These are phyloP conservation scores for Polygonum aviculare DNA, from an alignment of 148 eudicot genomes.

Conservation along the genomic window DNA sequence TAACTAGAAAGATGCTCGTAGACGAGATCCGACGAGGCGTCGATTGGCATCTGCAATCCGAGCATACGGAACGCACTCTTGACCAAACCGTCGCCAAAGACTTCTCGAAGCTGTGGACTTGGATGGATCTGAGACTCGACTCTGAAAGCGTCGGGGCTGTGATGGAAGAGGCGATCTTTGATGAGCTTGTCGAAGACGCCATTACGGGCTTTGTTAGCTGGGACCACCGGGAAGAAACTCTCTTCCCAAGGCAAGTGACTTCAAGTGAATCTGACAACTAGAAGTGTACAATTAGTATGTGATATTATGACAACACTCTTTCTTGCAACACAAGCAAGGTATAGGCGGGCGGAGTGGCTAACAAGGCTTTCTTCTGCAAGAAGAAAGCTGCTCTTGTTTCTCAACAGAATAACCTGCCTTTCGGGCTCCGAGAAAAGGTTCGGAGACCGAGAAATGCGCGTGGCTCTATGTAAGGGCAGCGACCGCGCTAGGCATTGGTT, in stretches of 20 bases:
- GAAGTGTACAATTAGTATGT: neutral
- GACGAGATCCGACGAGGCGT: constrained; percentile 63
- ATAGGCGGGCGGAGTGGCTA: neutral
- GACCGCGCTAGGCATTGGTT: neutral
- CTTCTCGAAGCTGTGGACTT: constrained; percentile 22
- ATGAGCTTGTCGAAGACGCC: constrained; percentile 52
- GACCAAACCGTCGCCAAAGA: constrained; percentile 60
- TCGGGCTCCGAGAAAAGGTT: neutral
- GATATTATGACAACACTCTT: neutral
- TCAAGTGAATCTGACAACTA: neutral
- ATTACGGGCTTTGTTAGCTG: constrained; percentile 25
- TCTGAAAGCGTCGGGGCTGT: constrained; percentile 36
- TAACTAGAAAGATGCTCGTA: constrained; percentile 48
- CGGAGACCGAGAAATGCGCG: neutral
- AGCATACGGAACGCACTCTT: constrained; percentile 33
- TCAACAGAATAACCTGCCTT: neutral
- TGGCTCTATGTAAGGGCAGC: neutral
- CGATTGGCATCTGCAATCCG: constrained; percentile 40
- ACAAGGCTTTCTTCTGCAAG: neutral
- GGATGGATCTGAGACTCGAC: constrained; percentile 52
- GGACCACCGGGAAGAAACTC: too few relatives aligned
- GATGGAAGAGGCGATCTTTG: constrained; percentile 55
- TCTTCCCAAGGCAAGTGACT: neutral
- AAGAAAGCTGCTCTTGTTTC: neutral
- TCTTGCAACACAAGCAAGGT: neutral